phyloP scores from a whole-genome alignment of 768 basidiomycete species.

The Hygrophorus russula region DNA sequence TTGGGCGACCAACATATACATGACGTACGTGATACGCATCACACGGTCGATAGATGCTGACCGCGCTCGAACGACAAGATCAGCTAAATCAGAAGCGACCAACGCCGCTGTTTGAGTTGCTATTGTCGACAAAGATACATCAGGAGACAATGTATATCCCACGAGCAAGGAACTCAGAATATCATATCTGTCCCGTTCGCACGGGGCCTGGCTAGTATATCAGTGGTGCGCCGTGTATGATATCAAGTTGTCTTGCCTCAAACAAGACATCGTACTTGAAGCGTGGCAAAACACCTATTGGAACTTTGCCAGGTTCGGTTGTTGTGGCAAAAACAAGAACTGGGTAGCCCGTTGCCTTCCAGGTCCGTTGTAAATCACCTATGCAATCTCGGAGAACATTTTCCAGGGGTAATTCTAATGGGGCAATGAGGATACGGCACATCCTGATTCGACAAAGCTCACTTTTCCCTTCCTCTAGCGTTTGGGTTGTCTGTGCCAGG shows the following conservation, averaged over 20 bases:
- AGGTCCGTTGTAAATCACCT: conserved; percentile 38
- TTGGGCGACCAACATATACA: not conserved
- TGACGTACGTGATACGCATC: conserved; percentile 22
- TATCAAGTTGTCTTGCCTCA: conserved; percentile 34
- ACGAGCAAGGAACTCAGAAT: conserved; percentile 41
- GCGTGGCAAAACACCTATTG: conserved; percentile 46
- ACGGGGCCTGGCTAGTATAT: conserved; percentile 49
- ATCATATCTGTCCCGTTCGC: conserved; percentile 58
- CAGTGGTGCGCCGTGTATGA: not conserved
- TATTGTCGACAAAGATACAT: conserved; percentile 62
- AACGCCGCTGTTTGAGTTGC: conserved; percentile 89
- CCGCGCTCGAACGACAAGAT: conserved; percentile 52
- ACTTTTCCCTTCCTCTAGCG: conserved; percentile 58
- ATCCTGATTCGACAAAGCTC: not conserved
- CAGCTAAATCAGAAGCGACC: conserved; percentile 67
- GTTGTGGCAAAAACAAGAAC: conserved; percentile 70
- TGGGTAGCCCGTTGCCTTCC: conserved; percentile 56
- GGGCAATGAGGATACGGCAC: conserved; percentile 1
- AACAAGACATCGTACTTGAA: conserved; percentile 84
- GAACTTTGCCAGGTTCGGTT: conserved; percentile 51
- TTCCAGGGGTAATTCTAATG: conserved; percentile 46
- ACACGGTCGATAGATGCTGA: conserved; percentile 43
- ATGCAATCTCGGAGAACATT: conserved; percentile 55
- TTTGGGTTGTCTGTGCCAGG: conserved; percentile 56
- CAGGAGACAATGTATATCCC: conserved; percentile 42